Base-by-base conservation (phyloP, 106 monocot genomes). In the Chionographis japonica region DNA sequence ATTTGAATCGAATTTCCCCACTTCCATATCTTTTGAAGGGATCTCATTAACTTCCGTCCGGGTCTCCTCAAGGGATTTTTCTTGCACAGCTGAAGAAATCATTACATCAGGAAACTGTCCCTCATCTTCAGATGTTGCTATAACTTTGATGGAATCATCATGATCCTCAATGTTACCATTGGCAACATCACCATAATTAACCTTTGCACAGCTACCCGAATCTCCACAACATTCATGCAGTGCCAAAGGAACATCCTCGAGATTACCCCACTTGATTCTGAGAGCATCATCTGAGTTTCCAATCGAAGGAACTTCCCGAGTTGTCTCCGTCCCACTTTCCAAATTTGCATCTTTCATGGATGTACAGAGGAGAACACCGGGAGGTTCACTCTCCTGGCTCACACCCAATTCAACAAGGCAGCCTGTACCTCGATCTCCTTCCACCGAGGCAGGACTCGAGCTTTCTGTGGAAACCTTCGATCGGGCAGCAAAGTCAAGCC, bases 221-320 rank as follows among this genome's bases (percentile, higher is more conserved):
- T 65, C 15, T 75, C 40, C 52, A 49, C 15, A 54, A 55, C 4
- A 40, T 76, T 80, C 57, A 61, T 54, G 58, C 2, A 56, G 72
- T 40, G 50, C 18, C 8, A 68, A 74, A 61, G 54, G 37, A 67
- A 12, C 56, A 77, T 84, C 90, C 16, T 87, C 87, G 76, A 82
- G 64, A 78, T 90, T 76, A 68, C 80, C 85, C 85, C 81, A 81
- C 64, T 77, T 84, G 51, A 88, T 75, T 66, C 77, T 86, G 16
- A 77, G 73, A 71, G 79, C 13, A 40, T 65, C 43, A 73, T 62
- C 68, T 50, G 50, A 35, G 2, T 66, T 70, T 55, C 83, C 72
- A 16, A 59, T 61, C 53, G 37, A 59, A 15, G 41, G 5, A 57
- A 66, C 50, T 62, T 74, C 67, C 17, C 68, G 58, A 60, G 63